Percentiles rank a stretch among this genome's conserved stretches.
phyloP scores from a whole-genome alignment of 148 eudicot genomes.

The Chenopodium album region DNA sequence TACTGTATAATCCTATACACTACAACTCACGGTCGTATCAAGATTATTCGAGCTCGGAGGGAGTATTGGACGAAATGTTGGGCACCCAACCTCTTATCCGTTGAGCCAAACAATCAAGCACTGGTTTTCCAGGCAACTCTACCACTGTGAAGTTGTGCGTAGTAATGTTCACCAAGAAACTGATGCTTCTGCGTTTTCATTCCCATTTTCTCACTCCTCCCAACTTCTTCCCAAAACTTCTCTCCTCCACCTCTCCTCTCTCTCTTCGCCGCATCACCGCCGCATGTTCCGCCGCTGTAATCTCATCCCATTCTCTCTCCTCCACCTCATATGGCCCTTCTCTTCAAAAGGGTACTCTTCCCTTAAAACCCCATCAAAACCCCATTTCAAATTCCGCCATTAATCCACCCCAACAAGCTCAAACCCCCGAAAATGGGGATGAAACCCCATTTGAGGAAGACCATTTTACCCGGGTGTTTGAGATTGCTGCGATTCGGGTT shows the following conservation, averaged over 20 bases:
- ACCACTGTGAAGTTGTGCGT: background rate
- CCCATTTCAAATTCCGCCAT: constrained; percentile 8
- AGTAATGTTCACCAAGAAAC: constrained; percentile 5
- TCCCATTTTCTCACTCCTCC: constrained; percentile 24
- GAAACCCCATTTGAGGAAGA: constrained; percentile 42
- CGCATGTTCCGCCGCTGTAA: constrained; percentile 17
- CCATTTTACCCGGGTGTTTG: constrained; percentile 56
- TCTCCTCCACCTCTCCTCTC: constrained; percentile 17
- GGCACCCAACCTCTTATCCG: background rate
- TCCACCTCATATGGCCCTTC: constrained; percentile 68
- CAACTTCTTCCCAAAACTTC: constrained; percentile 14
- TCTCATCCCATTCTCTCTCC: constrained; percentile 11
- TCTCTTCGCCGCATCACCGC: constrained; percentile 31
- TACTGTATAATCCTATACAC: no score
- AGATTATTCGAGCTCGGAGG: no score
- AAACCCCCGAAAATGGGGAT: constrained; percentile 3
- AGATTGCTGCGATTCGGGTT: constrained; percentile 72
- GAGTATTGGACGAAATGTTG: no score
- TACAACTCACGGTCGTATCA: no score
- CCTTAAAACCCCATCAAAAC: constrained; percentile 20
- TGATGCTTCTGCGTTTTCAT: constrained; percentile 30
- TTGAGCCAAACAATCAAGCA: background rate
- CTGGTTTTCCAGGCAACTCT: background rate
- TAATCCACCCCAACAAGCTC: background rate
- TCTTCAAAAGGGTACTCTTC: constrained; percentile 57